Conservation (phyloP, 2,329 filamentous ascomycete species). For the Microdochium nivale region DNA sequence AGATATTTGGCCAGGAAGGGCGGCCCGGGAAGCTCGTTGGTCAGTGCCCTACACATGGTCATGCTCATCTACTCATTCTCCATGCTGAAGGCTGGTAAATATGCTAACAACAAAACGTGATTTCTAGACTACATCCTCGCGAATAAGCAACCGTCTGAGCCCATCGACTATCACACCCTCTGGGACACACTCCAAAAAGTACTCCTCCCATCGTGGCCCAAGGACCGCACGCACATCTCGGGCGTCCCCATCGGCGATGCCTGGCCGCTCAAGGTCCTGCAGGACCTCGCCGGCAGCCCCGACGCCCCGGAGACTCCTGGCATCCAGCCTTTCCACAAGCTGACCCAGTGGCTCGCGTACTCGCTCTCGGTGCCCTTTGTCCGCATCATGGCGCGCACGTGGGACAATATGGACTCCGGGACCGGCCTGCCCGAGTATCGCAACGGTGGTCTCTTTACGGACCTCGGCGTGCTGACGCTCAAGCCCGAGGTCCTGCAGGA, state of each 20-base stretch:
- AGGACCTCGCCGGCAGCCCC: conserved; percentile 12
- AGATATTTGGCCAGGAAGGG: conserved; percentile 31
- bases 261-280: conserved; percentile 30
- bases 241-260: conserved; percentile 38
- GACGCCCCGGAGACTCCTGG: conserved; percentile 55
- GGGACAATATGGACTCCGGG: conserved; percentile 70
- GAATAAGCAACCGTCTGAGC: conserved; percentile 12
- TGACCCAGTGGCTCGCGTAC: conserved; percentile 92
- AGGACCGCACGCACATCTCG: conserved; percentile 38
- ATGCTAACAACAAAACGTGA: not conserved
- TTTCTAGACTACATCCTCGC: conserved; percentile 29
- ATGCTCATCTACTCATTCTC: not conserved
- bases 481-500: conserved; percentile 62
- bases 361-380: conserved; percentile 90
- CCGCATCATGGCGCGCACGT: conserved; percentile 69
- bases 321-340: conserved; percentile 87
- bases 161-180: conserved; percentile 28
- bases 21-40: conserved; percentile 40
- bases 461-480: conserved; percentile 72
- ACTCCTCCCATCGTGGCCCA: conserved; percentile 40
- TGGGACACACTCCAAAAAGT: conserved; percentile 34
- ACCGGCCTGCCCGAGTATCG: conserved; percentile 89
- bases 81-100: not conserved
- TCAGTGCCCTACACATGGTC: conserved; percentile 11
- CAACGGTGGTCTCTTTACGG: conserved; percentile 81